These are phyloP conservation scores for Liquidambar formosana DNA, from an alignment of 164 flowering plant genomes.

Conservation along the genomic window DNA sequence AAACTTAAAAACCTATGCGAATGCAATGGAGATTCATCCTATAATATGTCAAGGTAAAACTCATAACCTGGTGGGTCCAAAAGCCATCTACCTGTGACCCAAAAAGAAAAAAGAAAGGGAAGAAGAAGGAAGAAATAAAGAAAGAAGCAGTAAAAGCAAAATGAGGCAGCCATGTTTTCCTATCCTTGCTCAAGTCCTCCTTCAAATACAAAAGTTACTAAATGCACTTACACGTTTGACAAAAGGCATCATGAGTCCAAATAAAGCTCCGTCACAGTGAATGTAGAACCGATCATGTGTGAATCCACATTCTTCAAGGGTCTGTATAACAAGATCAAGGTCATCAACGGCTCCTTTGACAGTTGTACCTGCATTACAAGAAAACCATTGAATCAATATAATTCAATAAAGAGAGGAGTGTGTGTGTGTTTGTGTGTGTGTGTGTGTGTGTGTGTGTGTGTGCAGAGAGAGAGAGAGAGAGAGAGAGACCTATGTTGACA, in stretches of 20 bases:
- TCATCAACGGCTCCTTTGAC: conserved; percentile 99
- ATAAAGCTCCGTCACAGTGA: conserved; percentile 93
- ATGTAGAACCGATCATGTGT: conserved; percentile 79
- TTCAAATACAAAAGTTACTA: not conserved
- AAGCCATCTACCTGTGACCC: too few species aligned
- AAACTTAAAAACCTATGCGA: too few species aligned
- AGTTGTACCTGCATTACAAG: conserved; percentile 72
- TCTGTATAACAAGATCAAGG: conserved; percentile 85
- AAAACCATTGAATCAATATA: conserved; percentile 6
- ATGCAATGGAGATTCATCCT: too few species aligned
- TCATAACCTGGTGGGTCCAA: too few species aligned
- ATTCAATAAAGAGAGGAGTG: not conserved
- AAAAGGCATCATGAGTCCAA: conserved; percentile 99
- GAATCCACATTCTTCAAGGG: conserved; percentile 83
- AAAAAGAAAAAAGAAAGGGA: too few species aligned
- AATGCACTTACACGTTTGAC: conserved; percentile 69
- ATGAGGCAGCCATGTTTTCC: not conserved
- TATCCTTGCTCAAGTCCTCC: not conserved
- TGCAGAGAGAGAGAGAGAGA: conserved; percentile 2
- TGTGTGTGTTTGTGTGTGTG: not conserved
- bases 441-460: too few species aligned
- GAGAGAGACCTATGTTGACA: conserved; percentile 76
- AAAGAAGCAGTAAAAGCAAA: not conserved
- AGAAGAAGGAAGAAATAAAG: too few species aligned
- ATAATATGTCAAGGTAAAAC: too few species aligned